phyloP scores from a whole-genome alignment of 2,329 filamentous ascomycete species.

The Zymoseptoria ardabiliae region DNA sequence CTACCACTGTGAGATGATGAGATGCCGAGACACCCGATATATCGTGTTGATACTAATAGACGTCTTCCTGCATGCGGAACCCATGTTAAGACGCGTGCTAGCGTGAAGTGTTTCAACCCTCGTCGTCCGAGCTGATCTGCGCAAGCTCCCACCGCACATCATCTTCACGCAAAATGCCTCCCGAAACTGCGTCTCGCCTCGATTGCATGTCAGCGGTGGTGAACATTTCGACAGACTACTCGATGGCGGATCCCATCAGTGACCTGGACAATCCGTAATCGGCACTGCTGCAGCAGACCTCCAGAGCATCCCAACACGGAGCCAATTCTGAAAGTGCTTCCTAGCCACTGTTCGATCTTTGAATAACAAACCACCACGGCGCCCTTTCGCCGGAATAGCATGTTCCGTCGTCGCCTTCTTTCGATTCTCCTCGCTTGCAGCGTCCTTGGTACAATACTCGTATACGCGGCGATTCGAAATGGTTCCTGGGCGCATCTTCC shows the following conservation, averaged over 20 bases:
- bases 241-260: not conserved
- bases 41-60: not conserved
- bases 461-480: slow-evolving; percentile 32
- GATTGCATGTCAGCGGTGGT: not conserved
- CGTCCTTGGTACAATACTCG: slow-evolving; percentile 23
- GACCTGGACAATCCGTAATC: not conserved
- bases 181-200: not conserved
- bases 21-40: not conserved
- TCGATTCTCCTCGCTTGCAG: slow-evolving; percentile 19
- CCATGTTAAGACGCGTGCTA: not conserved
- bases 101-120: not conserved
- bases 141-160: not conserved
- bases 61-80: not conserved
- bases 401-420: slow-evolving; percentile 23
- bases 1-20: no score
- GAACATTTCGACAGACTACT: not conserved
- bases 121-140: not conserved
- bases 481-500: slow-evolving; percentile 34
- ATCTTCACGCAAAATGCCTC: not conserved
- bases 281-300: not conserved
- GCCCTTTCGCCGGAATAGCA: slow-evolving; percentile 16
- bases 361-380: slow-evolving; percentile 13
- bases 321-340: not conserved
- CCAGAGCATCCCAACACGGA: not conserved
- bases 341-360: not conserved